These are phyloP conservation scores for Penicillium parvum DNA, from an alignment of 495 filamentous ascomycete species.

Conservation along the genomic window DNA sequence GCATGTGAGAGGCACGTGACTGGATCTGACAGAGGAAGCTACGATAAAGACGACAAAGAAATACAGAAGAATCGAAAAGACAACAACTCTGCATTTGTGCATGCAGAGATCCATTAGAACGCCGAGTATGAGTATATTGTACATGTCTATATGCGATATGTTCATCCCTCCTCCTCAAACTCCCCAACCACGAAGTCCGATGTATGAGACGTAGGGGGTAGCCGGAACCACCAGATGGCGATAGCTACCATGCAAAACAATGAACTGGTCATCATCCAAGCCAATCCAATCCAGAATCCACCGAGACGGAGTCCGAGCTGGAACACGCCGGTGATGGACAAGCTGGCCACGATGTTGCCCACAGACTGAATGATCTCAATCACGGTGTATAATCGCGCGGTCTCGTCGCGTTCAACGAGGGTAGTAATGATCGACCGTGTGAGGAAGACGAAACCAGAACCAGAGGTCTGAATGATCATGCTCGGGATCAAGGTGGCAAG, in stretches of 20 bases:
- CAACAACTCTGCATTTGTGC: too few species aligned
- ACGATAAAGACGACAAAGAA: too few species aligned
- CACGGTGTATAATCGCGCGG: conserved; percentile 52
- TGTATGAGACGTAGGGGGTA: conserved; percentile 20
- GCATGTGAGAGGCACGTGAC: conserved; percentile 21
- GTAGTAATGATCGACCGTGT: conserved; percentile 50
- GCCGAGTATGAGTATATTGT: conserved; percentile 18
- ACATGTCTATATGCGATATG: conserved; percentile 11
- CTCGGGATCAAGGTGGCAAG: conserved; percentile 39
- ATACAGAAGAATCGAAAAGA: neutral
- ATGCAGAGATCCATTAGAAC: conserved; percentile 1
- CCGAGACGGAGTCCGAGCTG: conserved; percentile 44
- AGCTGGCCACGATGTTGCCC: conserved; percentile 50
- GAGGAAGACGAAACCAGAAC: conserved; percentile 43
- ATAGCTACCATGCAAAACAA: conserved; percentile 38
- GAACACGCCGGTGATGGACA: conserved; percentile 51
- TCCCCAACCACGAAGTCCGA: conserved; percentile 25
- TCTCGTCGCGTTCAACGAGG: conserved; percentile 49
- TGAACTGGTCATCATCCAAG: conserved; percentile 48
- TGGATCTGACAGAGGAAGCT: too few species aligned
- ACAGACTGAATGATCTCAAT: conserved; percentile 54
- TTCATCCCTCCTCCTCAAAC: conserved; percentile 17
- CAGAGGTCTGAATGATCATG: conserved; percentile 45
- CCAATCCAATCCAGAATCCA: conserved; percentile 50
- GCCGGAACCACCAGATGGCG: conserved; percentile 36